phyloP scores from a whole-genome alignment of 2,329 filamentous ascomycete species.

The Aureobasidium sp. region DNA sequence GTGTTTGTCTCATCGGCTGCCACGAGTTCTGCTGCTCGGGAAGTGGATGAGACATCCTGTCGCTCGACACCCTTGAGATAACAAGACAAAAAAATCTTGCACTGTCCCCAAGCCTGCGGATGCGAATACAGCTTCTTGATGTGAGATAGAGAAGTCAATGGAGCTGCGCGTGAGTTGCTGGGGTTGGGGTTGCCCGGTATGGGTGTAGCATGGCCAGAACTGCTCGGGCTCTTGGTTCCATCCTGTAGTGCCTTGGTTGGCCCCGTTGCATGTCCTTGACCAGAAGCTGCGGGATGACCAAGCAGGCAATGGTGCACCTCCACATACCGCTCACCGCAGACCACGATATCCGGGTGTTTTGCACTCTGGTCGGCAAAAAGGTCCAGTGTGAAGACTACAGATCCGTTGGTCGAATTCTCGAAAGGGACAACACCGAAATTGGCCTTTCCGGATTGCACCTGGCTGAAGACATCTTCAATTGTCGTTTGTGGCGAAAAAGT shows the following conservation, averaged over 20 bases:
- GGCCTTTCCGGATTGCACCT: constrained; percentile 58
- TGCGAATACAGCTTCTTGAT: constrained; percentile 80
- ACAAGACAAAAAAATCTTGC: constrained; percentile 60
- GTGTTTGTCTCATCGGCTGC: constrained; percentile 47
- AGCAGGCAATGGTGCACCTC: constrained; percentile 83
- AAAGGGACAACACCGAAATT: constrained; percentile 79
- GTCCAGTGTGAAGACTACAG: constrained; percentile 83
- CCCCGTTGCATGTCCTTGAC: not conserved
- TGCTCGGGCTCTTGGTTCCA: constrained; percentile 19
- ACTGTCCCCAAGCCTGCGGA: constrained; percentile 93
- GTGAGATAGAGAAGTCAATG: constrained; percentile 46
- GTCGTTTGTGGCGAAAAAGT: constrained; percentile 33
- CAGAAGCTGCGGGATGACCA: constrained; percentile 33
- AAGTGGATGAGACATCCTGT: constrained; percentile 78
- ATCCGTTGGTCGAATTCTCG: constrained; percentile 92
- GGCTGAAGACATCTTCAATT: constrained; percentile 64
- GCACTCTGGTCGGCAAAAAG: constrained; percentile 67
- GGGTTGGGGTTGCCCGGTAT: constrained; percentile 26
- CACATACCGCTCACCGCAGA: constrained; percentile 79
- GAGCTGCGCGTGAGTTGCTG: constrained; percentile 28
- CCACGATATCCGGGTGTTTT: constrained; percentile 57
- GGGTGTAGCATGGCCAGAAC: constrained; percentile 43
- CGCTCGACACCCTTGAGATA: constrained; percentile 67
- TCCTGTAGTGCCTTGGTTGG: constrained; percentile 3
- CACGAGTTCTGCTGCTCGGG: constrained; percentile 67